Base-by-base conservation (phyloP, 345 rosid species). In the Acer yangbiense region DNA sequence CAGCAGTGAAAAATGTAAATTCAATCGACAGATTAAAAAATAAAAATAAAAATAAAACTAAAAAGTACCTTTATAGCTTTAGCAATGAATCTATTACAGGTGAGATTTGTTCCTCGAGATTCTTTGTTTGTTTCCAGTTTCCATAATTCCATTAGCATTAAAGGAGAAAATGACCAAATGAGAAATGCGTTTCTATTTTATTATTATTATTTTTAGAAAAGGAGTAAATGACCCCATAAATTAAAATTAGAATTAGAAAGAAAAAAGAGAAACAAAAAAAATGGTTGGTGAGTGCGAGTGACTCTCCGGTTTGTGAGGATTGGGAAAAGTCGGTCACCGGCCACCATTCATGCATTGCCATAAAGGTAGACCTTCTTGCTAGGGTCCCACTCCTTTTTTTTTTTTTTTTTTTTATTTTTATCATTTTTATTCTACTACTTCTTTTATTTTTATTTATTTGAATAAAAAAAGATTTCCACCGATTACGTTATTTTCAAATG, bases 321-420 rank as follows among this genome's bases (percentile, higher is more conserved):
- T 58, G 41, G 57, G 79, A 64, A 75, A 55, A 57, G 82, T 78
- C 74, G 73, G 80, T 76, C 85, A 76, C 75, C 85, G 78, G 77
- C 83, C 82, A 76, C 73, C 52, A 76, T 79, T 83, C 77, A 75
- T 66, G 77, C 63, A 50, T 63, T 29, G 68, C 76, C 78, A 75
- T 39, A 48, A 67, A 58, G 72, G 79, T 23, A 73, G 65, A 76
- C 73, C 76, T 57, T 39, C 57, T 32, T 57, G 48, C 11, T 11
- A 27, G 18, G 66, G 20, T 16, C 55, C 72, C 35, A 18, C 10
- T 7, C 44, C 17, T 9, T 3, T 23, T 4, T 61, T 61, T 20
- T n/a, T n/a, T n/a, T n/a, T n/a, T n/a, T n/a, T n/a, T n/a, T n/a
- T n/a, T n/a, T n/a, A n/a, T n/a, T n/a, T 21, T 21, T 63, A 9